Percentiles rank a stretch among this genome's conserved stretches.
phyloP scores from a whole-genome alignment of 805 yeast genomes.

The Zygosaccharomyces bisporus region DNA sequence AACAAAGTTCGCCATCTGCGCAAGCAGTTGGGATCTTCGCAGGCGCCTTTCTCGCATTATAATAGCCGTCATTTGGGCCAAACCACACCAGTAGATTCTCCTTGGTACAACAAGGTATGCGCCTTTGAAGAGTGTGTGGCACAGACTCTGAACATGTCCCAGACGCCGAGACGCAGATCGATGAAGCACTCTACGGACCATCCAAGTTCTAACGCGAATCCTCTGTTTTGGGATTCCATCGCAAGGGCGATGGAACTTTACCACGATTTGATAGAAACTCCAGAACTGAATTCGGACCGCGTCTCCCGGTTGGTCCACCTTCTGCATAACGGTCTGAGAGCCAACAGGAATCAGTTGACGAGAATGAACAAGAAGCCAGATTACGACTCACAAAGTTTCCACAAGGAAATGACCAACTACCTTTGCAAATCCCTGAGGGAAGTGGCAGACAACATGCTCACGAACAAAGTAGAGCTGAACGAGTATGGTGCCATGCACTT shows the following conservation, averaged over 20 bases:
- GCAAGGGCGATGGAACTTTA: conserved; percentile 49
- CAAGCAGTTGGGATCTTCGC: conserved; percentile 16
- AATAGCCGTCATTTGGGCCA: conserved; percentile 20
- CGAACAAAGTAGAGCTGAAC: conserved; percentile 42
- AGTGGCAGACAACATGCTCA: conserved; percentile 48
- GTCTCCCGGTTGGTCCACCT: conserved; percentile 49
- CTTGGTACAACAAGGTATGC: conserved; percentile 47
- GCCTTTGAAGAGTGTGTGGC: conserved; percentile 51
- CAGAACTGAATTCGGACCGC: conserved; percentile 45
- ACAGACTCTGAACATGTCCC: conserved; percentile 36
- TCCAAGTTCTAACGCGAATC: conserved; percentile 43
- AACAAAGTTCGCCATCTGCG: conserved; percentile 32
- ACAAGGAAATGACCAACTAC: conserved; percentile 48
- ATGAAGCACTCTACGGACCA: conserved; percentile 31
- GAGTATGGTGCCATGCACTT: conserved; percentile 56
- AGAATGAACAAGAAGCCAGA: conserved; percentile 57
- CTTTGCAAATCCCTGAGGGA: conserved; percentile 49
- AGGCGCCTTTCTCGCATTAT: conserved; percentile 10
- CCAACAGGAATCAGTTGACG: conserved; percentile 51
- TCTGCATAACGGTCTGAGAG: conserved; percentile 53
- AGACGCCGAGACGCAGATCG: conserved; percentile 34
- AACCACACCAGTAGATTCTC: conserved; percentile 36
- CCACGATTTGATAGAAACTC: conserved; percentile 44
- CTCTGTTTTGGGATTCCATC: conserved; percentile 51
- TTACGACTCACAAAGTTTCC: conserved; percentile 55